Evolutionary conservation across 2,329 filamentous ascomycete species (phyloP), one percentile per base, ranked within the genome.

Genomic region (Trichophaea hybrida): DNA sequence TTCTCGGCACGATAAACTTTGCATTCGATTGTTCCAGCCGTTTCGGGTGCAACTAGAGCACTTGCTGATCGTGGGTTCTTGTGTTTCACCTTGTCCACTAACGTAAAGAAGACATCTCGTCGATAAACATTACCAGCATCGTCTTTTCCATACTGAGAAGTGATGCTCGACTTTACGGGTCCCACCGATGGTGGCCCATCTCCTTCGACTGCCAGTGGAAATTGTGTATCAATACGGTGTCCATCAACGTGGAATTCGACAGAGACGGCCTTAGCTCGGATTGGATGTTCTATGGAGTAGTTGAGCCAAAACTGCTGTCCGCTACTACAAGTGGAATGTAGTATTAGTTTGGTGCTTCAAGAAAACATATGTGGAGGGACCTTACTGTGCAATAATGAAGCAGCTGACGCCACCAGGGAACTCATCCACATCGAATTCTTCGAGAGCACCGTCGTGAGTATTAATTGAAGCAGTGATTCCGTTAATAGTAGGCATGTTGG

Each of bases 281-380:
- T 52, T 1, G 61, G 55, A 24, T 64, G 35, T 33, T 62, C 38
- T 46, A 60, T 60, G 5, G 35, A 53, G 54, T 64, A 65, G 24
- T 56, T 55, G 35, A 64, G 43, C 59, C 63, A 65, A 46, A 64
- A 65, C 40, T 65, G 59, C 6, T 64, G 61, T 6, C 63, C 61
- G 15, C 32, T 35, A 17, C 44, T 13, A 24, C 8, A 17, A 24
- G 7, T 24, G 15, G 24, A 1, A 24, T 24, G 24, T 24, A 24
- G 24, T 24, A 3, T 24, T 3, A 24, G 24, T 24, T 24, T 24
- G 24, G 24, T 24, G 24, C 1, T 24, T 24, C 24, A 24, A 24
- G 1, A 2, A 24, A 24, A 24, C 24, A 1, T 2, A 24, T 24
- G 24, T 24, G 1, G 24, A 24, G 24, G 24, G 13, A 5, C 6